Percentiles rank a stretch among this genome's conserved stretches.
Conservation (phyloP, 768 basidiomycete genomes). For the Leccinellum albellum region DNA sequence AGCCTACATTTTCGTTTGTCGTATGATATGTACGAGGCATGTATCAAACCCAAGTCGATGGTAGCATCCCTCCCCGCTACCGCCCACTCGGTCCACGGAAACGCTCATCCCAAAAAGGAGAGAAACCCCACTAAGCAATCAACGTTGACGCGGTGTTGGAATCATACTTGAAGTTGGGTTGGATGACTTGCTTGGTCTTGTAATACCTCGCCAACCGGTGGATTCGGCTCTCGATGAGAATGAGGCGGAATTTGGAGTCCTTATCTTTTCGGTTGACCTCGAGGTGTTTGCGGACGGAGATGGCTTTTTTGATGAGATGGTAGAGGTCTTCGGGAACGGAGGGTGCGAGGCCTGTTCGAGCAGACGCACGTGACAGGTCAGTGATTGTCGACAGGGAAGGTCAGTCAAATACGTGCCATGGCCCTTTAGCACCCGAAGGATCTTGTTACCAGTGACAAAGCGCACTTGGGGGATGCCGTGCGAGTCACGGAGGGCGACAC, state of each 20-base stretch:
- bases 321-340: slow-evolving; percentile 98
- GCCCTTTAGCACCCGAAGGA: slow-evolving; percentile 94
- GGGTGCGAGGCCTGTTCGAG: slow-evolving; percentile 73
- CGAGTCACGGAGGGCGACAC: slow-evolving; percentile 96
- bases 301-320: slow-evolving; percentile 99
- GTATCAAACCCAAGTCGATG: slow-evolving; percentile 3
- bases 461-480: slow-evolving; percentile 98
- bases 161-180: slow-evolving; percentile 99
- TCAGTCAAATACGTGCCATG: slow-evolving; percentile 58
- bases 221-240: slow-evolving; percentile 98
- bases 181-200: slow-evolving; percentile 97
- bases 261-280: slow-evolving; percentile 98
- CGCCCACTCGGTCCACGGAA: background rate
- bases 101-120: background rate
- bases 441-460: slow-evolving; percentile 99
- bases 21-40: slow-evolving; percentile 3
- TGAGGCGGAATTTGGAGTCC: slow-evolving; percentile 95
- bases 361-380: background rate
- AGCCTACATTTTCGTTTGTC: slow-evolving; percentile 21
- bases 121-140: slow-evolving; percentile 54
- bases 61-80: background rate
- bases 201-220: slow-evolving; percentile 98
- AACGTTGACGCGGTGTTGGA: slow-evolving; percentile 90
- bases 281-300: slow-evolving; percentile 97
- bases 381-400: background rate